Base-by-base conservation (phyloP, 2,329 filamentous ascomycete genomes). In the Cytospora piceae region DNA sequence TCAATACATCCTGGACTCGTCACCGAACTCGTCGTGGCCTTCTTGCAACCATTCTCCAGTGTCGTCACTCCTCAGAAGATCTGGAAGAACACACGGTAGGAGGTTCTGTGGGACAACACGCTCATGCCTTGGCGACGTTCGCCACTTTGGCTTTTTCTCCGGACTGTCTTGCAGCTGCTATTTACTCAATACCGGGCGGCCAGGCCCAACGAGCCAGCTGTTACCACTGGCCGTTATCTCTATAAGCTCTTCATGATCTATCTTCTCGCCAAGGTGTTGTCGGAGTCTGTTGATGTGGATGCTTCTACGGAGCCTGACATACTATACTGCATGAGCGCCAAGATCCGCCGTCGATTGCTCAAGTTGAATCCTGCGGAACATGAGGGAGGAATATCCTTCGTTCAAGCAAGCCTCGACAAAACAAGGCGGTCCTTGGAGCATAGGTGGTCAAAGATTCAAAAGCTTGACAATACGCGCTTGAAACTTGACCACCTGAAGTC, bases 241-340 rank as follows among this genome's bases (percentile, higher is more conserved):
- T 88, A 86, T 74, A 88, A 88, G 65, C 64, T 70, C 0, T 83
- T 83, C 67, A 84, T 87, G 79, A 52, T 81, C 0, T 81, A 77
- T 22, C 74, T 84, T 68, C 75, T 84, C 71, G 66, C 75, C 0
- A 63, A 66, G 0, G 66, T 84, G 9, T 69, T 84, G 17, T 52
- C 74, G 0, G n/a, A 1, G 72, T 73, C 0, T 67, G 72, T 2
- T 49, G 69, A 0, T 17, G 61, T 1, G 31, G 65, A 0, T 1
- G 73, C 0, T 22, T 69, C 22, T 12, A 39, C 37, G 1, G n/a
- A 42, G 0, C 73, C 71, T 9, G 75, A 79, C 17, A 34, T 76
- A 5, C 60, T 82, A 0, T 75, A 76, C 51, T 68, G 73, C 4
- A 82, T 85, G 76, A 77, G 69, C 11, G 74, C 78, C 3, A 85